A percentile compares a stretch with the other conserved stretches of the same genome.
Conservation (phyloP, 441 rosid species). For the Pelargonium fulgidum region DNA sequence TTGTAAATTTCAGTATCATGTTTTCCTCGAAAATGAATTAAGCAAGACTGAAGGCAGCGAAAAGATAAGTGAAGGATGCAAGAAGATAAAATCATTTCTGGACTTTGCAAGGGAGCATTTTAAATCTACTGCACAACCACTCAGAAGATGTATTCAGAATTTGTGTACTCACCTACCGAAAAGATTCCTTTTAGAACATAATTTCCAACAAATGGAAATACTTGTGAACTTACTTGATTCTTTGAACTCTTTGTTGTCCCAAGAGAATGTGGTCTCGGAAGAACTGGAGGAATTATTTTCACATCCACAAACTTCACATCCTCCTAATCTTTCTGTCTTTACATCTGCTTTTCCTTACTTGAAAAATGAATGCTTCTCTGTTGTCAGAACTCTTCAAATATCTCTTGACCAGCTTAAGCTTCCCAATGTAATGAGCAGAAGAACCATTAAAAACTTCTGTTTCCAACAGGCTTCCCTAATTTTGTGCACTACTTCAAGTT, state of each 20-base stretch:
- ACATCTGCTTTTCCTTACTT: neutral
- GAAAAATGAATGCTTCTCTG: slow-evolving; percentile 18
- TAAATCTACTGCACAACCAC: slow-evolving; percentile 4
- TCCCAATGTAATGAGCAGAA: slow-evolving; percentile 1
- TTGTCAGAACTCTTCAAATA: slow-evolving; percentile 6
- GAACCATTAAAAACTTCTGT: slow-evolving; percentile 11
- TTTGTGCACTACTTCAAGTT: slow-evolving; percentile 21
- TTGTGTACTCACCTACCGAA: slow-evolving; percentile 18
- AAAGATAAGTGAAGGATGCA: neutral
- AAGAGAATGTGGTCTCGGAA: slow-evolving; percentile 11
- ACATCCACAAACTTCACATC: neutral
- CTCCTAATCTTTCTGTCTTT: neutral
- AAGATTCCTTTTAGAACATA: slow-evolving; percentile 5
- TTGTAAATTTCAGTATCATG: slow-evolving; percentile 13
- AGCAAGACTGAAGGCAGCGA: neutral
- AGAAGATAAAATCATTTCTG: slow-evolving; percentile 1
- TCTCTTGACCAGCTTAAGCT: slow-evolving; percentile 14
- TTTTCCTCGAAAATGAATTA: slow-evolving; percentile 6
- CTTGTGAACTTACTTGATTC: slow-evolving; percentile 13
- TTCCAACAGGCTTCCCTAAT: slow-evolving; percentile 14
- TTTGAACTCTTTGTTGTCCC: neutral
- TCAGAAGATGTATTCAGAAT: slow-evolving; percentile 11
- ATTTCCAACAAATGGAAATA: neutral
- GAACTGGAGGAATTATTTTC: slow-evolving; percentile 13
- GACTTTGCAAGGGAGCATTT: slow-evolving; percentile 12